Conservation (phyloP, 768 basidiomycete genomes). For the Boletus rubropictus region DNA sequence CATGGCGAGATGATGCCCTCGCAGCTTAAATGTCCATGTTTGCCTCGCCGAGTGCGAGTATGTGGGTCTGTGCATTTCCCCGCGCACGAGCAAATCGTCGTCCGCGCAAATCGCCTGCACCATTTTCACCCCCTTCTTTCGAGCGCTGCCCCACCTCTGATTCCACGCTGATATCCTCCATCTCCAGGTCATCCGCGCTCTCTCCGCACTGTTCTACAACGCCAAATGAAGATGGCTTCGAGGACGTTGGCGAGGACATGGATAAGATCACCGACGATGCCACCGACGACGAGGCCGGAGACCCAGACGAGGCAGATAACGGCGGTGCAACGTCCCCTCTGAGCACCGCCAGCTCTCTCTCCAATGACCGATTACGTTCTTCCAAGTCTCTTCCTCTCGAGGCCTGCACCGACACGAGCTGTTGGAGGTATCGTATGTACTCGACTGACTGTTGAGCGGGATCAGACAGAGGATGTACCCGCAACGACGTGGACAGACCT, state of each 20-base stretch:
- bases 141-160: slow-evolving; percentile 3
- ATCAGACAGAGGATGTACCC: slow-evolving; percentile 7
- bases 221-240: slow-evolving; percentile 7
- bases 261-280: slow-evolving; percentile 16
- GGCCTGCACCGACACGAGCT: slow-evolving; percentile 76
- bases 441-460: slow-evolving; percentile 37
- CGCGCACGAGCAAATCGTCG: slow-evolving; percentile 17
- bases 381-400: slow-evolving; percentile 76
- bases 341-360: slow-evolving; percentile 25
- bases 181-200: slow-evolving; percentile 13
- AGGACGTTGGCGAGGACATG: slow-evolving; percentile 15
- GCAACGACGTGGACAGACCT: slow-evolving; percentile 36
- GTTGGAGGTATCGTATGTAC: slow-evolving; percentile 72
- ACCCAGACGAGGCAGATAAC: slow-evolving; percentile 11
- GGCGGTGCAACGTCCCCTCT: slow-evolving; percentile 13
- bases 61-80: slow-evolving; percentile 12
- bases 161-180: slow-evolving; percentile 9
- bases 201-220: slow-evolving; percentile 1
- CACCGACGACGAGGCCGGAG: slow-evolving; percentile 18
- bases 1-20: not conserved
- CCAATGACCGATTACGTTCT: slow-evolving; percentile 49
- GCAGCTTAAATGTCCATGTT: slow-evolving; percentile 15
- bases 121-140: not conserved
- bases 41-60: slow-evolving; percentile 5
- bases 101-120: slow-evolving; percentile 11